These are phyloP conservation scores for Trichoderma afroharzianum DNA, from an alignment of 2,329 filamentous ascomycete genomes.

Conservation along the genomic window DNA sequence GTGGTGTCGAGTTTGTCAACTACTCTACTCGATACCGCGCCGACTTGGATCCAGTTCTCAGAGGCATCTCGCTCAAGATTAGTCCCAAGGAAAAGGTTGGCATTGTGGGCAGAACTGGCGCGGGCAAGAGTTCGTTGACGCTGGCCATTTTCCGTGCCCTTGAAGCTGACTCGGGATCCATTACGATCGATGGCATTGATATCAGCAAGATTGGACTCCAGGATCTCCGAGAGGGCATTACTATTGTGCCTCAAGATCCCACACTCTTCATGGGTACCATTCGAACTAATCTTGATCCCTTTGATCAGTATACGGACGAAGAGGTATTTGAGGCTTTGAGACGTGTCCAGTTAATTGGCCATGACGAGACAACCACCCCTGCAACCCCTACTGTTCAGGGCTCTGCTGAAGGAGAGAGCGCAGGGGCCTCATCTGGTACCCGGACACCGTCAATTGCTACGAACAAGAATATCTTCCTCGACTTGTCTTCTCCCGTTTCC, in stretches of 20 bases:
- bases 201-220: constrained; percentile 87
- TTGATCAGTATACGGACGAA: constrained; percentile 82
- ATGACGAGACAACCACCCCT: constrained; percentile 43
- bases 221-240: constrained; percentile 88
- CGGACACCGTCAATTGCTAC: constrained; percentile 45
- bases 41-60: constrained; percentile 83
- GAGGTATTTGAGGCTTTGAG: constrained; percentile 83
- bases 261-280: constrained; percentile 93
- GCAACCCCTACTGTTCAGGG: constrained; percentile 25
- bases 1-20: constrained; percentile 79
- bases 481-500: constrained; percentile 76
- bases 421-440: constrained; percentile 18
- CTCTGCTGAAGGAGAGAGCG: constrained; percentile 18
- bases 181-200: constrained; percentile 87
- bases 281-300: constrained; percentile 89
- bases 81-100: constrained; percentile 86
- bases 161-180: constrained; percentile 85
- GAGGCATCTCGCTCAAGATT: constrained; percentile 81
- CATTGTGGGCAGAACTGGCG: constrained; percentile 91
- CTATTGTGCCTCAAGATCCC: constrained; percentile 95
- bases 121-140: constrained; percentile 93
- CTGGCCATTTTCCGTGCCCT: constrained; percentile 90
- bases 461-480: constrained; percentile 94
- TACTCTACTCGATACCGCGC: constrained; percentile 87
- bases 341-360: constrained; percentile 80